Evolutionary conservation across 1,284 basidiomycete species (phyloP).

Genomic region (Schizophyllum amplum): DNA sequence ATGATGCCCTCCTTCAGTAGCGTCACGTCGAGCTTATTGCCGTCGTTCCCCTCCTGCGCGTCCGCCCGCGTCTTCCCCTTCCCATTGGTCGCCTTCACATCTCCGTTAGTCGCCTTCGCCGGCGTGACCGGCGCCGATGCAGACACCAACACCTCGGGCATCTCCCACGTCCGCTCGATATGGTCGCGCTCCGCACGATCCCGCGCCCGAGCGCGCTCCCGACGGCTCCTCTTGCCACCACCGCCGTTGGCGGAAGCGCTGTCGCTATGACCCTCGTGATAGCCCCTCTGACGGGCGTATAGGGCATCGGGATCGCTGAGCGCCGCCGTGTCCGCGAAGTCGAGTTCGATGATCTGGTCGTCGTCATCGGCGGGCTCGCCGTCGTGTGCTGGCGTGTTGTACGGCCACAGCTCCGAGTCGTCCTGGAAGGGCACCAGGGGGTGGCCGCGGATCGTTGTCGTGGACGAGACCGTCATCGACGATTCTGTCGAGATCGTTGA

Average conservation of each 20-base stretch:
- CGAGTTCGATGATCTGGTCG: conserved; percentile 57
- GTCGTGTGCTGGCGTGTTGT: neutral
- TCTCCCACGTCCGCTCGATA: conserved; percentile 32
- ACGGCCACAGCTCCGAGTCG: conserved; percentile 6
- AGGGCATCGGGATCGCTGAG: conserved; percentile 55
- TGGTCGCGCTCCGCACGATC: conserved; percentile 9
- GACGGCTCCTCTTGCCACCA: neutral
- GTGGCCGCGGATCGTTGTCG: conserved; percentile 6
- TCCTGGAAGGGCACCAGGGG: conserved; percentile 3
- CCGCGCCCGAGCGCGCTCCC: neutral
- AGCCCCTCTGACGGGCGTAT: conserved; percentile 19
- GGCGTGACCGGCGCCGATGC: neutral
- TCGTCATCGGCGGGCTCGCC: conserved; percentile 17
- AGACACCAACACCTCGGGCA: neutral
- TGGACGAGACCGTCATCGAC: conserved; percentile 1
- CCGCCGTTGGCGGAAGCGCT: neutral
- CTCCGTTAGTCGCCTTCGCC: conserved; percentile 1
- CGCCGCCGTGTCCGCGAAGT: conserved; percentile 61
- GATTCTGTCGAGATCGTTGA: neutral
- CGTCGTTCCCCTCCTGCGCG: conserved; percentile 12
- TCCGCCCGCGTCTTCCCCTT: neutral
- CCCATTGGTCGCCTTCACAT: too few relatives aligned
- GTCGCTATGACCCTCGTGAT: neutral
- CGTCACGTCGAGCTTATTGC: conserved; percentile 20
- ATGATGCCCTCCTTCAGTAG: conserved; percentile 19